Conservation (phyloP, 2,329 filamentous ascomycete genomes). For the Orbilia ellipsospora region DNA sequence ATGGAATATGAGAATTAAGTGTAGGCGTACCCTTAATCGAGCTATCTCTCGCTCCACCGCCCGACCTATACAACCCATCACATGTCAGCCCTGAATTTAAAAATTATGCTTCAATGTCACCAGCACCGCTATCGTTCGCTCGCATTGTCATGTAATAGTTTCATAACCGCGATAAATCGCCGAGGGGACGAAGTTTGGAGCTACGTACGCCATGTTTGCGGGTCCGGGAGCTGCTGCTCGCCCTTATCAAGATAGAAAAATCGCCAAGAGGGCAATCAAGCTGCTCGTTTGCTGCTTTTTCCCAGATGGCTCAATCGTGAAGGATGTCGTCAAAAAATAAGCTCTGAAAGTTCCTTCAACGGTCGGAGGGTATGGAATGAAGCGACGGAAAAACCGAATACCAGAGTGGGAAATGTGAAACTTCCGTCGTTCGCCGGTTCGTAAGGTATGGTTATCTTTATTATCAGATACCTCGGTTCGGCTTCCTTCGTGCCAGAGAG, state of each 20-base stretch:
- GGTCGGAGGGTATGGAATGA: too few relatives aligned
- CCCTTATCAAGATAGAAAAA: background rate
- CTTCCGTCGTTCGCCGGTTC: too few relatives aligned
- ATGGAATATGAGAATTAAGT: background rate
- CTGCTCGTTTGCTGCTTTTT: too few relatives aligned
- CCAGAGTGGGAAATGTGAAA: too few relatives aligned
- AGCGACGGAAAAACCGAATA: too few relatives aligned
- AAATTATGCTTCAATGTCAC: conserved; percentile 40
- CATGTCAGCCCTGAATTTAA: conserved; percentile 7
- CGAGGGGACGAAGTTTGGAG: background rate
- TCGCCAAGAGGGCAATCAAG: too few relatives aligned
- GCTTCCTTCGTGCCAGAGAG: background rate
- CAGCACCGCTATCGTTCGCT: background rate
- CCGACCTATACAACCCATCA: conserved; percentile 56
- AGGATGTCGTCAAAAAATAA: background rate
- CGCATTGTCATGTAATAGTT: too few relatives aligned
- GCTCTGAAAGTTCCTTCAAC: background rate
- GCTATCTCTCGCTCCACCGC: conserved; percentile 62
- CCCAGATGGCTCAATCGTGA: too few relatives aligned
- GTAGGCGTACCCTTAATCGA: conserved; percentile 67
- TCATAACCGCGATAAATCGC: too few relatives aligned
- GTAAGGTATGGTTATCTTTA: too few relatives aligned
- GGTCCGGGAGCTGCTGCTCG: conserved; percentile 35
- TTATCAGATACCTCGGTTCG: background rate
- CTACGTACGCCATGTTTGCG: conserved; percentile 54